These are phyloP conservation scores for Sonneratia caseolaris DNA, from an alignment of 345 rosid species.

Conservation along the genomic window DNA sequence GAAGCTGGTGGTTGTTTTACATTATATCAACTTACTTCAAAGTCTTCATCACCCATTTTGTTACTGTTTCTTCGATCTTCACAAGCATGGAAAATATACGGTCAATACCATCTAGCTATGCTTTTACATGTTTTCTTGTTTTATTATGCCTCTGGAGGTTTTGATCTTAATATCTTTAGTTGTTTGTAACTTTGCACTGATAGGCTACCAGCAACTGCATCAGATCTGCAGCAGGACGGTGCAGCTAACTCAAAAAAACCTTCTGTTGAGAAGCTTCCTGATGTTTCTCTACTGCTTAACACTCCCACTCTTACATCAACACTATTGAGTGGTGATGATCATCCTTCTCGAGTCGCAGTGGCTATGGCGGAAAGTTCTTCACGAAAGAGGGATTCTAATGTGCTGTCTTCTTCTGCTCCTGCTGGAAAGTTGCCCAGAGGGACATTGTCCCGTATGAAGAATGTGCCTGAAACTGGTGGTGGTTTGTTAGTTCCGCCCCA, in stretches of 20 bases:
- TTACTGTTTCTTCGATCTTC: background rate
- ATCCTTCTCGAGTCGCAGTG: constrained; percentile 67
- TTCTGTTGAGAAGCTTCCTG: constrained; percentile 51
- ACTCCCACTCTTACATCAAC: constrained; percentile 25
- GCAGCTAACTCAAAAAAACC: constrained; percentile 12
- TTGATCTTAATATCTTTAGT: background rate
- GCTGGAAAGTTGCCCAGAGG: constrained; percentile 58
- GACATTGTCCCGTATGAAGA: constrained; percentile 35
- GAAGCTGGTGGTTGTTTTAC: background rate
- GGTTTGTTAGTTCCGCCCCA: constrained; percentile 75
- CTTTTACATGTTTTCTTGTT: background rate
- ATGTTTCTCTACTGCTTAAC: constrained; percentile 69
- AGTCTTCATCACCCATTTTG: background rate
- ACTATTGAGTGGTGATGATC: constrained; percentile 31
- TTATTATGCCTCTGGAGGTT: background rate
- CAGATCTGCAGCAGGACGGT: constrained; percentile 15
- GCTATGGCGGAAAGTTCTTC: constrained; percentile 56
- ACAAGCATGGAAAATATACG: background rate
- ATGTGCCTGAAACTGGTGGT: constrained; percentile 48
- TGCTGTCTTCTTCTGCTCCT: constrained; percentile 29
- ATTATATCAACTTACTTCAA: background rate
- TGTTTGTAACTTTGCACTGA: background rate
- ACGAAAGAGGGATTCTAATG: constrained; percentile 56
- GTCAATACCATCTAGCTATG: background rate
- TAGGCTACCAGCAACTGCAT: constrained; percentile 24